A percentile compares a stretch with the other conserved stretches of the same genome.
Conservation (phyloP, 2,329 filamentous ascomycete genomes). For the Neopestalotiopsis sp. region DNA sequence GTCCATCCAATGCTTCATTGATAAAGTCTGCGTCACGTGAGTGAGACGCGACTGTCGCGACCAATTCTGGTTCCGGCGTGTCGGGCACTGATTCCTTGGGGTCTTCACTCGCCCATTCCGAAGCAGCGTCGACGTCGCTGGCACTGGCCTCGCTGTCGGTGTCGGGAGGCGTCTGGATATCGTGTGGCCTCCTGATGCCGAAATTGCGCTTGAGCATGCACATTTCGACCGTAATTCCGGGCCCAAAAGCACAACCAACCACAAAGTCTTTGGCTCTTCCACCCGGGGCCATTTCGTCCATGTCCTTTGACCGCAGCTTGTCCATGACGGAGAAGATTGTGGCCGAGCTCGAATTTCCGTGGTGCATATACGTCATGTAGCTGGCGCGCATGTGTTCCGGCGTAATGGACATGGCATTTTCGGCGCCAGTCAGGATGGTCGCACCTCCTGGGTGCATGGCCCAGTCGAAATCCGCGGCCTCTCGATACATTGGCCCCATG, state of each 20-base stretch:
- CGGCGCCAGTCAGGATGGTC: constrained; percentile 69
- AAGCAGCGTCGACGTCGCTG: constrained; percentile 46
- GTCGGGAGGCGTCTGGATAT: constrained; percentile 58
- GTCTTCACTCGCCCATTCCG: constrained; percentile 34
- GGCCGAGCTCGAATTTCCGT: constrained; percentile 73
- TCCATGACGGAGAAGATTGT: constrained; percentile 74
- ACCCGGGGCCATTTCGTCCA: constrained; percentile 60
- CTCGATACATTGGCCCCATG: constrained; percentile 50
- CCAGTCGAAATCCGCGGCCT: constrained; percentile 71
- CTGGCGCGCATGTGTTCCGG: constrained; percentile 72
- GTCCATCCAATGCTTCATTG: constrained; percentile 20
- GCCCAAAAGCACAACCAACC: constrained; percentile 73
- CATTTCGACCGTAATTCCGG: constrained; percentile 72
- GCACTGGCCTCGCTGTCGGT: constrained; percentile 56
- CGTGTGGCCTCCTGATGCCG: constrained; percentile 35
- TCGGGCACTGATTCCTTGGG: constrained; percentile 28
- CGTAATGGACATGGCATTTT: constrained; percentile 61
- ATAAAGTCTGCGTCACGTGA: constrained; percentile 27
- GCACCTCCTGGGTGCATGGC: constrained; percentile 74
- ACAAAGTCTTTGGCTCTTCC: constrained; percentile 61
- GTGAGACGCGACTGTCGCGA: constrained; percentile 5
- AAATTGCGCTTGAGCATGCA: constrained; percentile 64
- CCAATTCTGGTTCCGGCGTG: constrained; percentile 22
- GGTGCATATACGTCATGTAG: constrained; percentile 71
- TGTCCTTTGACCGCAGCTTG: constrained; percentile 62